phyloP scores from a whole-genome alignment of 495 filamentous ascomycete genomes.

The Hypoxylon trugodes region DNA sequence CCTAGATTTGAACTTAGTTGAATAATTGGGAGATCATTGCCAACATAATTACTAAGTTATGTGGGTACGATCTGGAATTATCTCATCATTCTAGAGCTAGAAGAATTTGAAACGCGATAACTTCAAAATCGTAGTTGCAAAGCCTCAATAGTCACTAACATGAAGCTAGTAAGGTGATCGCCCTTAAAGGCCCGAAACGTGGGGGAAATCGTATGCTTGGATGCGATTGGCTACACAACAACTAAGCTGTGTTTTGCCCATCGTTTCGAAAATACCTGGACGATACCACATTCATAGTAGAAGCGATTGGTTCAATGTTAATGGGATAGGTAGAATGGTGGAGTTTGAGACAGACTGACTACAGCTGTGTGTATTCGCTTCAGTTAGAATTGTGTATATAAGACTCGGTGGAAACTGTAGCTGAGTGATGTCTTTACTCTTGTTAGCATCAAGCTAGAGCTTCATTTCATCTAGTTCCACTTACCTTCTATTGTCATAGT shows the following conservation, averaged over 20 bases:
- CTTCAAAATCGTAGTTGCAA: slow-evolving; percentile 17
- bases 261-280: slow-evolving; percentile 34
- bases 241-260: slow-evolving; percentile 21
- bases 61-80: background rate
- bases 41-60: too few relatives aligned
- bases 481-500: slow-evolving; percentile 2
- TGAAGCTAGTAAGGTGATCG: background rate
- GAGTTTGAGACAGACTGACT: background rate
- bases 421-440: background rate
- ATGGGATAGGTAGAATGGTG: background rate
- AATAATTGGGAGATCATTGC: too few relatives aligned
- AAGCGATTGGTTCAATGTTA: slow-evolving; percentile 7
- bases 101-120: slow-evolving; percentile 16
- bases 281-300: background rate
- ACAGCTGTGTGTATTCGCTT: background rate
- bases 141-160: slow-evolving; percentile 4
- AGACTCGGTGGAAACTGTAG: slow-evolving; percentile 1
- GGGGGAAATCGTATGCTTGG: slow-evolving; percentile 1
- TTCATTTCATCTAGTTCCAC: slow-evolving; percentile 14
- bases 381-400: slow-evolving; percentile 33
- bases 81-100: background rate
- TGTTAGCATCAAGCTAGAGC: slow-evolving; percentile 5
- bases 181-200: slow-evolving; percentile 17
- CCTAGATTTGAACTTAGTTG: too few relatives aligned
- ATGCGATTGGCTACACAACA: slow-evolving; percentile 35